Evolutionary conservation across 129 eudicot species (phyloP).

Genomic region (carrot (Daucus carota)): DNA sequence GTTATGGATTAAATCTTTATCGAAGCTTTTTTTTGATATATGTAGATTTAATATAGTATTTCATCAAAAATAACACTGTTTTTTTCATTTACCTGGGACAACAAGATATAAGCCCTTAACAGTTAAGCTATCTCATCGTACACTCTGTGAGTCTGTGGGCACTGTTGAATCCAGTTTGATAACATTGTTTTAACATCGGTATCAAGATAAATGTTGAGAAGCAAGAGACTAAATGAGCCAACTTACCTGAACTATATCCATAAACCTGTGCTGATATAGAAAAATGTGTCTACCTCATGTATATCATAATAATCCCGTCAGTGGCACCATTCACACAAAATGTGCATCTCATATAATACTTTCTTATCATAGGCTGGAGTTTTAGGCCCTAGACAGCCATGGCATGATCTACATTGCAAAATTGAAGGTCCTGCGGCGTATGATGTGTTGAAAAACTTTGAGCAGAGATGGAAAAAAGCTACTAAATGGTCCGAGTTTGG

Average conservation of each 20-base stretch:
- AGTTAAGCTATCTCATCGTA: too few species aligned
- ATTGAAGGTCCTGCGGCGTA: conserved; percentile 75
- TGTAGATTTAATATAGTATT: not conserved
- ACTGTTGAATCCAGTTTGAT: too few species aligned
- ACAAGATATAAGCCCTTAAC: too few species aligned
- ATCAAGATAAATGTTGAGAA: not conserved
- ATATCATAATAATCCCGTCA: not conserved
- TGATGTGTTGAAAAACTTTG: conserved; percentile 72
- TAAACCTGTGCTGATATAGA: not conserved
- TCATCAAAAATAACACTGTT: too few species aligned
- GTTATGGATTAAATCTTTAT: not conserved
- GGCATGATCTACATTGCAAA: conserved; percentile 77
- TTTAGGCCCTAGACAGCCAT: conserved; percentile 61
- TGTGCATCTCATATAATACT: conserved; percentile 2
- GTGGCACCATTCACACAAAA: not conserved
- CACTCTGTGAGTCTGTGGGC: too few species aligned
- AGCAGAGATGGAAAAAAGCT: conserved; percentile 72
- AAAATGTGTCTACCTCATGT: not conserved
- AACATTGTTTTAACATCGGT: not conserved
- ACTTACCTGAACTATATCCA: not conserved
- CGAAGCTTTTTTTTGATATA: too few species aligned
- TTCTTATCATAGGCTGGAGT: conserved; percentile 39
- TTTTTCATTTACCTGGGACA: too few species aligned
- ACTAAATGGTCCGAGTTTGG: conserved; percentile 46
- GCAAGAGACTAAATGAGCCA: not conserved